Percentiles rank a stretch among this genome's conserved stretches.
These are phyloP conservation scores for Samsoniella hepiali DNA, from an alignment of 2,329 filamentous ascomycete species.

Conservation along the genomic window DNA sequence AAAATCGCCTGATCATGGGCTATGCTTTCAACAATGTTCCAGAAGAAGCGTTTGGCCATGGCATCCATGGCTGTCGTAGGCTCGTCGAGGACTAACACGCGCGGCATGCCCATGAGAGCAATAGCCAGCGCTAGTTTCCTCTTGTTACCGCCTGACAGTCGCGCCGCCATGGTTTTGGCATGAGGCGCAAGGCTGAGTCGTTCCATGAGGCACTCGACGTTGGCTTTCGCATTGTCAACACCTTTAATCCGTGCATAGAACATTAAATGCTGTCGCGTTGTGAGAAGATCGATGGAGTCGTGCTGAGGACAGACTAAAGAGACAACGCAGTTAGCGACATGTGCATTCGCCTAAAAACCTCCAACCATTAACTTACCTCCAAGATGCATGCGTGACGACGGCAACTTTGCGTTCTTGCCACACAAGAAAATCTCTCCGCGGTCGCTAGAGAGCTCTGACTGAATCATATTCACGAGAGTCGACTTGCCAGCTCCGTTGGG, in stretches of 20 bases:
- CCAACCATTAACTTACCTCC: conserved; percentile 33
- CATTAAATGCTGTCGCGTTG: conserved; percentile 70
- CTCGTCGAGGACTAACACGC: too few relatives aligned
- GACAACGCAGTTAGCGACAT: background rate
- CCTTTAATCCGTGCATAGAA: conserved; percentile 78
- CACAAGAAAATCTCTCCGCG: too few relatives aligned
- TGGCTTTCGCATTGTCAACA: conserved; percentile 65
- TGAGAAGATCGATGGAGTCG: conserved; percentile 82
- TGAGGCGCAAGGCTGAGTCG: conserved; percentile 65
- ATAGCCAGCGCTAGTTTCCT: conserved; percentile 56
- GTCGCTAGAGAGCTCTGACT: too few relatives aligned
- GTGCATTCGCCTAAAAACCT: background rate
- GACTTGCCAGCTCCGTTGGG: too few relatives aligned
- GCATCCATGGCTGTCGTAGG: too few relatives aligned
- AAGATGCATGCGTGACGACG: conserved; percentile 33
- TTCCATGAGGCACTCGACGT: conserved; percentile 67
- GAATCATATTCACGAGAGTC: too few relatives aligned
- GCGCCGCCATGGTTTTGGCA: conserved; percentile 67
- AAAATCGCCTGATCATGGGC: too few relatives aligned
- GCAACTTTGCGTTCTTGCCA: too few relatives aligned
- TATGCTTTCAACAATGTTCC: too few relatives aligned
- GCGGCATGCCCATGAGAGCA: too few relatives aligned
- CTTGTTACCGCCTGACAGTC: conserved; percentile 80
- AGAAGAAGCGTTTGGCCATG: too few relatives aligned
- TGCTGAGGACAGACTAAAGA: conserved; percentile 73